Evolutionary conservation across 2,329 filamentous ascomycete genomes (phyloP), one percentile per base, ranked within the genome.

Genomic region (Acarospora socialis): DNA sequence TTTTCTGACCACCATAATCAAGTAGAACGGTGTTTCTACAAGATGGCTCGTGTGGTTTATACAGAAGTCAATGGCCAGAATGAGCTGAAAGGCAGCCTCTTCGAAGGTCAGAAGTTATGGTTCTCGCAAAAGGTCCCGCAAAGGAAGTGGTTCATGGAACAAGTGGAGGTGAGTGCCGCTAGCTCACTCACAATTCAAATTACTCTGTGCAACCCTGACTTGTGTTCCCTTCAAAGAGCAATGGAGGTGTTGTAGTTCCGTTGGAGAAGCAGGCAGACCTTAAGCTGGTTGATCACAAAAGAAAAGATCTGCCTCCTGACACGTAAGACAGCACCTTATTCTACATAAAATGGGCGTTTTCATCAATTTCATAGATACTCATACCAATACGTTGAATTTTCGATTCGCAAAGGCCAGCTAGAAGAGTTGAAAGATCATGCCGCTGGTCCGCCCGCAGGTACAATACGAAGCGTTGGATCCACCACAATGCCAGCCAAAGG

Each of bases 81-180:
- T 27, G 40, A 35, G 23, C 14, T 28, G 17, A 17, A 37, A 12
- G 39, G 39, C 13, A 30, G 20, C 20, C 47, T 77, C 7, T 77
- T 77, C 40, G 44, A 56, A 9, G 63, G 64, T 26, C 57, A 58
- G 35, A 66, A 57, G 27, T 75, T 77, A 52, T 77, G 69, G 63
- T 47, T 77, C 22, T 60, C 67, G 14, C 60, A 62, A 35, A 62
- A 61, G 33, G 53, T 71, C 15, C 71, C 71, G 7, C 48, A 55
- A 23, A 65, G 71, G 33, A 47, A 41, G 15, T 52, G 52, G 31
- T 62, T 66, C 41, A 52, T 65, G 25, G 50, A 63, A n/a, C 48
- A 59, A 28, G 65, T 75, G 36, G 50, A 49, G 44, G 59, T 62
- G 30, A 34, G 33, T 16, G 26, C 22, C 30, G 9, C 18, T 12